phyloP scores from a whole-genome alignment of 139 green algal genomes.

The Chlorella sp. region DNA sequence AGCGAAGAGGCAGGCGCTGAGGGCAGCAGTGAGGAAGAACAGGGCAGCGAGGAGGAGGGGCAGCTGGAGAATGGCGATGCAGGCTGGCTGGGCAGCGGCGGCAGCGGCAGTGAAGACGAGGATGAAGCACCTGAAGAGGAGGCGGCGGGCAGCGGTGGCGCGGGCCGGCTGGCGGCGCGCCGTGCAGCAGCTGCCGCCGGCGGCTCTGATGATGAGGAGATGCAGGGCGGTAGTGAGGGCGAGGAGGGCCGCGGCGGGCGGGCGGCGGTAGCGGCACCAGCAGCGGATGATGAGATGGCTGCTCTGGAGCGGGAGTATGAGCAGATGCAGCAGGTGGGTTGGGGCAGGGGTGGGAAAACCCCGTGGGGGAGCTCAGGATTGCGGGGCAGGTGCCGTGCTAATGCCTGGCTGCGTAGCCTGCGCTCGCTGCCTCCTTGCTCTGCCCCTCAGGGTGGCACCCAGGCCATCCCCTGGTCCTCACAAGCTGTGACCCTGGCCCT shows the following conservation, averaged over 20 bases:
- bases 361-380: too few relatives aligned
- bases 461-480: too few relatives aligned
- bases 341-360: not conserved
- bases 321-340: constrained; percentile 45
- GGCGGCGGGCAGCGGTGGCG: not conserved
- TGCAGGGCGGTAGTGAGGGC: not conserved
- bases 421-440: too few relatives aligned
- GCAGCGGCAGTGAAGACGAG: not conserved
- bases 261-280: not conserved
- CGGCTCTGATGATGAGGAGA: not conserved
- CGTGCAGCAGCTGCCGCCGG: not conserved
- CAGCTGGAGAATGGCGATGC: not conserved
- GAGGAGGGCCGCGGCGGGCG: not conserved
- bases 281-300: constrained; percentile 49
- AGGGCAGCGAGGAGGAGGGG: not conserved
- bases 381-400: not conserved
- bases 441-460: too few relatives aligned
- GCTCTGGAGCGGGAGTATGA: constrained; percentile 63
- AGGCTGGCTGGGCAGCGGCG: not conserved
- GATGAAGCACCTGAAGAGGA: not conserved
- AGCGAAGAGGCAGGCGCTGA: not conserved
- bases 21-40: not conserved
- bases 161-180: not conserved
- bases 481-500: too few relatives aligned
- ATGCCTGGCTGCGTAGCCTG: too few relatives aligned